Evolutionary conservation across 164 flowering plant species (phyloP).

Genomic region (Berberis thunbergii): DNA sequence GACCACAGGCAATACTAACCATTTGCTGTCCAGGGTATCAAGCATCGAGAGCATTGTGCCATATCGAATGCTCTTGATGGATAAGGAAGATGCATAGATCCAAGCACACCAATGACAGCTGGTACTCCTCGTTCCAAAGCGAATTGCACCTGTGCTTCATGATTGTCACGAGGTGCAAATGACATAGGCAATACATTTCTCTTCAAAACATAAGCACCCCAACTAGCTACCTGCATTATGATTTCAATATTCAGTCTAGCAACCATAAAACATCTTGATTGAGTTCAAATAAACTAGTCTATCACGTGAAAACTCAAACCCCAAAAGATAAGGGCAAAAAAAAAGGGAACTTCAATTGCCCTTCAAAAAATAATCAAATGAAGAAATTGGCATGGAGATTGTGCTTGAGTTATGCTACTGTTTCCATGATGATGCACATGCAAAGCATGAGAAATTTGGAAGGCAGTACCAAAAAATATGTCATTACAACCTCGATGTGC

Average conservation of each 20-base stretch:
- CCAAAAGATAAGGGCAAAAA: not conserved
- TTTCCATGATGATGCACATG: too few species aligned
- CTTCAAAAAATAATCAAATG: too few species aligned
- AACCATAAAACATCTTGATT: not conserved
- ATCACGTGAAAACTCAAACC: not conserved
- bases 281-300: not conserved
- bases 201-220: slow-evolving; percentile 88
- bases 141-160: slow-evolving; percentile 93
- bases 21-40: slow-evolving; percentile 80
- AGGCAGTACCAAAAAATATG: too few species aligned
- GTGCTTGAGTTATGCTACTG: too few species aligned
- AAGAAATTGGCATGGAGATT: too few species aligned
- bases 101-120: slow-evolving; percentile 88
- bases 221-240: slow-evolving; percentile 72
- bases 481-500: too few species aligned
- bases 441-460: too few species aligned
- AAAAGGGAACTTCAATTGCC: not conserved
- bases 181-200: slow-evolving; percentile 90
- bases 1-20: slow-evolving; percentile 31
- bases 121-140: slow-evolving; percentile 96
- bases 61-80: slow-evolving; percentile 92
- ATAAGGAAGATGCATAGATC: slow-evolving; percentile 68
- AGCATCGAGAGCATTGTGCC: slow-evolving; percentile 95
- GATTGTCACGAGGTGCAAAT: slow-evolving; percentile 90
- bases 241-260: slow-evolving; percentile 11